Base-by-base conservation (phyloP, 164 flowering plant species). In the Cinnamomum micranthum region DNA sequence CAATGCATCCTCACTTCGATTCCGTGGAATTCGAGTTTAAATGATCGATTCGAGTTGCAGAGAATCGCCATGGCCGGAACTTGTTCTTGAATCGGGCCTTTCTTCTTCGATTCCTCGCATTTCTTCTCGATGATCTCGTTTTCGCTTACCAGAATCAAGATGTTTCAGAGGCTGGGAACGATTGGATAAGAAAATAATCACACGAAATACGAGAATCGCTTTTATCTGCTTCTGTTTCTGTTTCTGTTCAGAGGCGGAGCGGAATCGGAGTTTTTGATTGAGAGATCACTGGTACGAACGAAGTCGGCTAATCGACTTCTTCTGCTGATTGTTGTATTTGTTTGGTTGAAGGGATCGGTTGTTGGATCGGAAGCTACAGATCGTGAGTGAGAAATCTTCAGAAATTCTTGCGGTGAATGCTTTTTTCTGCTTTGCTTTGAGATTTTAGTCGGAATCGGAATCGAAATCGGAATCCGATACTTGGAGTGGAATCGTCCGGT, bases 401-500 rank as follows among this genome's bases (percentile, higher is more conserved):
- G 33, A 31, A 31, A 31, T 31, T 31, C 3, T 31, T 31, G 5
- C 6, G 33, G 3, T 31, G 5, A 31, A 31, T 4, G 33, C 33
- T 4, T 4, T 0, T 31, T 31, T 31, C 33, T 31, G 33, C 33
- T 31, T 31, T 31, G 33, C 33, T 4, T 31, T 31, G 33, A 31
- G 6, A 31, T 31, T 31, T 0, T 31, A 31, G 10, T 35, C 0
- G 47, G 47, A 35, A 7, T 7, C 47, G 47, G 47, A 35, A 35
- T 35, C 0, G 47, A 10, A 35, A 7, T 7, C 47, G 47, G 47
- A 35, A 35, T 31, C 33, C 33, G 52, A 60, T 15, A 22, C 62
- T 47, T 24, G 24, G 79, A 62, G 27, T 73, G 67, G 35, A 73
- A 64, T 69, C 69, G 75, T 63, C 6, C 67, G 50, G 50, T 24